These are phyloP conservation scores for Detonula confervacea DNA, from an alignment of 352 stramenopile species.

Conservation along the genomic window DNA sequence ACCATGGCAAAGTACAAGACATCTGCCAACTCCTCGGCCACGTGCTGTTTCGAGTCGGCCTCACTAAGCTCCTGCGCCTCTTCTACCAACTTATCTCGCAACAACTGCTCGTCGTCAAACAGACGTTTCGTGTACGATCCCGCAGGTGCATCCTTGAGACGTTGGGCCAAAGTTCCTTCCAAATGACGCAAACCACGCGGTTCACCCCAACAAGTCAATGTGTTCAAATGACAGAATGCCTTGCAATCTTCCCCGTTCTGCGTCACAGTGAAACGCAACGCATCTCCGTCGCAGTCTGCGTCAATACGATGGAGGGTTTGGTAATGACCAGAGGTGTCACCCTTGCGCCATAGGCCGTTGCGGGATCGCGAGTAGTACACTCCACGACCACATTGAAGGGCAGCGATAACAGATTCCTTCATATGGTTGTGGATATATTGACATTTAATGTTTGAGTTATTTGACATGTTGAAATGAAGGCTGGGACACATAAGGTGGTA, in stretches of 20 bases:
- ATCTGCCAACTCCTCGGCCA: constrained; percentile 94
- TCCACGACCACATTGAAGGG: constrained; percentile 89
- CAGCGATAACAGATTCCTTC: constrained; percentile 89
- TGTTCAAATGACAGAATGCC: constrained; percentile 89
- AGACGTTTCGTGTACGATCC: constrained; percentile 96
- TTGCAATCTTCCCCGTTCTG: constrained; percentile 81
- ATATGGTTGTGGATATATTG: not conserved
- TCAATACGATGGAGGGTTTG: constrained; percentile 93
- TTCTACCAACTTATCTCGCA: constrained; percentile 96
- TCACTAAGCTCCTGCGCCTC: constrained; percentile 90
- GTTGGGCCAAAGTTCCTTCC: constrained; percentile 89
- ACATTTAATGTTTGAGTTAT: not conserved
- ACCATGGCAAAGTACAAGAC: constrained; percentile 97
- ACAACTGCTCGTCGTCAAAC: constrained; percentile 91
- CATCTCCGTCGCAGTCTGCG: constrained; percentile 95
- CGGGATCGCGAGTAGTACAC: constrained; percentile 95
- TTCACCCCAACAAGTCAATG: constrained; percentile 93
- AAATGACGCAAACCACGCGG: constrained; percentile 89
- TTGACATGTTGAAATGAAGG: no score
- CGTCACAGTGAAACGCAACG: constrained; percentile 92
- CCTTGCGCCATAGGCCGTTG: constrained; percentile 92
- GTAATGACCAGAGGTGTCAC: constrained; percentile 93
- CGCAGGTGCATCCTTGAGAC: constrained; percentile 88
- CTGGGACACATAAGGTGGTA: no score
- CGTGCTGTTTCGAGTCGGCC: constrained; percentile 83